Base-by-base conservation (phyloP, 345 rosid species). In the Acer campestre region DNA sequence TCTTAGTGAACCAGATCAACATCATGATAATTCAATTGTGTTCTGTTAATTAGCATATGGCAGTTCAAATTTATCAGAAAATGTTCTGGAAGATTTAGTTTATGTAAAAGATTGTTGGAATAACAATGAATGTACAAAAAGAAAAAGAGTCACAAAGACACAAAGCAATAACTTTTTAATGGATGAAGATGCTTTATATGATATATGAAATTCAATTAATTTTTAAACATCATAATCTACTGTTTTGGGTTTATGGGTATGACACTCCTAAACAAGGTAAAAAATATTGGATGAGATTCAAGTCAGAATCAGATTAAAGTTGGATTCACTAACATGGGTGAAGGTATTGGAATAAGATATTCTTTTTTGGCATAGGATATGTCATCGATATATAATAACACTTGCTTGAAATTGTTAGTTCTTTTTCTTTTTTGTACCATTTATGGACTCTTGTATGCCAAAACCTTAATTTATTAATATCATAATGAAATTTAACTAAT, bases 401-500 rank as follows among this genome's bases (percentile, higher is more conserved):
- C 63, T 55, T 75, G 62, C 44, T 64, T 35, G 27, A 22, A 59
- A 59, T 20, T 59, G 9, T n/a, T 62, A 27, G 58, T 61, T 25
- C 73, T 35, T 61, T 53, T 56, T 48, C 8, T 14, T 79, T 48
- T 61, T 74, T 64, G 72, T 53, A 74, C 55, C 48, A 5, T 23
- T 77, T 75, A 35, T 56, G 49, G 51, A 40, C 61, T 69, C 29
- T 10, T 75, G 22, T 49, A 44, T 67, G 29, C 35, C 77, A 69
- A 65, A 51, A 14, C 46, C 53, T 73, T n/a, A 29, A 17, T n/a
- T 69, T 62, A 72, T 3, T 44, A 56, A 44, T 73, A 68, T 11
- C 16, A 40, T 23, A 49, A 61, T 22, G 62, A 46, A 81, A 68
- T 72, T 72, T 77, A 56, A 66, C 70, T 84, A 66, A 72, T 75